Conservation (phyloP, 2,329 filamentous ascomycete genomes). For the Xylogone sp. region DNA sequence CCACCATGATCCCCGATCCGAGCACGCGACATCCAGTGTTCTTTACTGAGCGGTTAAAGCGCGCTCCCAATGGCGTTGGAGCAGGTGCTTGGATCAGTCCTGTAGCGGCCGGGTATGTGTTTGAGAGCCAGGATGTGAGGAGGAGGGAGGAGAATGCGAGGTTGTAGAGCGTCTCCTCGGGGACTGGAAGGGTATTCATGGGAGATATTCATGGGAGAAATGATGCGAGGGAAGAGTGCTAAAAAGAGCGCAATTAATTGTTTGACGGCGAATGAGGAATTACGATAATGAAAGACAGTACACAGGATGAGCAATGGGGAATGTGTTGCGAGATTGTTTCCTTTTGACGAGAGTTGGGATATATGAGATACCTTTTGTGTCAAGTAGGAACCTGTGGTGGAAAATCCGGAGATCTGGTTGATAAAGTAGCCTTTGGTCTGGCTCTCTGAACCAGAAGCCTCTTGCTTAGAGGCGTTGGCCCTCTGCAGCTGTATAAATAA, state of each 20-base stretch:
- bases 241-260: too few species aligned
- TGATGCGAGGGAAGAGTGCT: too few species aligned
- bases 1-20: conserved; percentile 33
- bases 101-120: conserved; percentile 59
- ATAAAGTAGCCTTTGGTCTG: too few species aligned
- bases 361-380: too few species aligned
- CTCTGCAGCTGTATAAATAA: too few species aligned
- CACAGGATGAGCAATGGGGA: conserved; percentile 14
- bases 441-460: too few species aligned
- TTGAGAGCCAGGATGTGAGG: conserved; percentile 38
- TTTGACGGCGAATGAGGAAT: neutral
- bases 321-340: neutral
- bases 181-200: too few species aligned
- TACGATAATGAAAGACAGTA: conserved; percentile 14
- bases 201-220: too few species aligned
- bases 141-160: conserved; percentile 21
- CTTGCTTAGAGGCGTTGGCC: too few species aligned
- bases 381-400: too few species aligned
- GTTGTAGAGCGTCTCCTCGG: conserved; percentile 26
- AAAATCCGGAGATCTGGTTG: too few species aligned
- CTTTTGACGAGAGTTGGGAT: neutral
- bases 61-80: conserved; percentile 40
- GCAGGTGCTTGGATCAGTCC: conserved; percentile 37
- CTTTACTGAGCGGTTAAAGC: conserved; percentile 62
- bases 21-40: conserved; percentile 70